Conservation (phyloP, 306 rosid genomes). For the Prunus campanulata region DNA sequence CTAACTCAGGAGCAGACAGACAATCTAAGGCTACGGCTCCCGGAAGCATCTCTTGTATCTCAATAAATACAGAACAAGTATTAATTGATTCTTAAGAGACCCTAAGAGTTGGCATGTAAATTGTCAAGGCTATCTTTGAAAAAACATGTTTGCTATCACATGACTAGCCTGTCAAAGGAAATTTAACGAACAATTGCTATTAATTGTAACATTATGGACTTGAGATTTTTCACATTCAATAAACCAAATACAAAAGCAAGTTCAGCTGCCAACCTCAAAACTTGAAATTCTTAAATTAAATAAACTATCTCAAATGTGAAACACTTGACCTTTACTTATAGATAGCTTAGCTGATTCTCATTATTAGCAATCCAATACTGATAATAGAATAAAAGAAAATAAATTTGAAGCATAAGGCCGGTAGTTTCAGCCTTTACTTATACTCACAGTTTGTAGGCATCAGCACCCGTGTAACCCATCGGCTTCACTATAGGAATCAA, state of each 20-base stretch:
- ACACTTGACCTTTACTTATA: neutral
- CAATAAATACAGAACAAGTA: neutral
- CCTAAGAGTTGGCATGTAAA: neutral
- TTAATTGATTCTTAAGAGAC: neutral
- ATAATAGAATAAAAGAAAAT: neutral
- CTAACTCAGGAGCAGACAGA: neutral
- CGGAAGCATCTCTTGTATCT: neutral
- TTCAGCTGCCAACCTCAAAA: neutral
- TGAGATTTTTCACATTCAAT: neutral
- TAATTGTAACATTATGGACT: neutral
- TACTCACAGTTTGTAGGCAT: slow-evolving; percentile 78
- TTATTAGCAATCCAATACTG: neutral
- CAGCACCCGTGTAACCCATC: slow-evolving; percentile 86
- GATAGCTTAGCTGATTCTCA: neutral
- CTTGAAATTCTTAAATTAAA: neutral
- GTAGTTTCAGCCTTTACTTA: neutral
- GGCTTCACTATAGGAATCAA: slow-evolving; percentile 81
- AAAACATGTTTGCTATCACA: neutral
- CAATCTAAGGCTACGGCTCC: neutral
- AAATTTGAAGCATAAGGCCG: neutral
- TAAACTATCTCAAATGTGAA: neutral
- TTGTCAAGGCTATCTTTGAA: neutral
- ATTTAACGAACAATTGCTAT: neutral
- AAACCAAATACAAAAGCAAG: neutral
- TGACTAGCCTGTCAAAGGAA: neutral